Percentiles rank a stretch among this genome's conserved stretches.
Evolutionary conservation across 2,329 filamentous ascomycete species (phyloP).

Genomic region (Colletotrichum tabaci): DNA sequence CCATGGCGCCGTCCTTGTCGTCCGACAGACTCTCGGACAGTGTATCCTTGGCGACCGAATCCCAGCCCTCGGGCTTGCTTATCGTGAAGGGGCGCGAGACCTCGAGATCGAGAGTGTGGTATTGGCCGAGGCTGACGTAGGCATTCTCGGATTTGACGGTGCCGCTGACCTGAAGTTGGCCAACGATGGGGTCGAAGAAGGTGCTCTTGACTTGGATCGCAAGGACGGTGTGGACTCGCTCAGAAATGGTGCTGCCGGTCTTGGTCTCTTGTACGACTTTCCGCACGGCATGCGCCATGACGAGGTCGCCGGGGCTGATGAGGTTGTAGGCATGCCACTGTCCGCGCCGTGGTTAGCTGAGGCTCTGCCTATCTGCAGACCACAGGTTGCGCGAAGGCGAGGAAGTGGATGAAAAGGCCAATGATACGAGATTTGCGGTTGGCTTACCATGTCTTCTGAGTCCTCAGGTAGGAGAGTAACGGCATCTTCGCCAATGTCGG

Average conservation of each 20-base stretch:
- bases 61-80: conserved; percentile 86
- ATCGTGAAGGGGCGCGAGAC: conserved; percentile 89
- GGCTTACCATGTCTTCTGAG: conserved; percentile 62
- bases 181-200: conserved; percentile 71
- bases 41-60: conserved; percentile 86
- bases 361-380: not conserved
- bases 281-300: conserved; percentile 69
- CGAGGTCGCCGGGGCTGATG: conserved; percentile 66
- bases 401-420: not conserved
- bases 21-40: conserved; percentile 85
- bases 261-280: conserved; percentile 67
- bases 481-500: conserved; percentile 57
- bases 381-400: not conserved
- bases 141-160: conserved; percentile 67
- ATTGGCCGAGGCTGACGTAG: conserved; percentile 67
- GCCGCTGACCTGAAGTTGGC: conserved; percentile 70
- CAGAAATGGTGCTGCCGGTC: conserved; percentile 62
- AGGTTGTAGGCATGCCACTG: conserved; percentile 75
- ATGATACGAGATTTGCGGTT: not conserved
- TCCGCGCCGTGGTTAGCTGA: conserved; percentile 8
- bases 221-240: conserved; percentile 71
- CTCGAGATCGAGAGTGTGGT: conserved; percentile 83
- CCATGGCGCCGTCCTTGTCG: conserved; percentile 84
- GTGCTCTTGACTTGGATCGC: conserved; percentile 70
- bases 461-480: conserved; percentile 61